A percentile compares a stretch with the other conserved stretches of the same genome.
These are phyloP conservation scores for Solanum piurae DNA, from an alignment of 257 asterid species.

Conservation along the genomic window DNA sequence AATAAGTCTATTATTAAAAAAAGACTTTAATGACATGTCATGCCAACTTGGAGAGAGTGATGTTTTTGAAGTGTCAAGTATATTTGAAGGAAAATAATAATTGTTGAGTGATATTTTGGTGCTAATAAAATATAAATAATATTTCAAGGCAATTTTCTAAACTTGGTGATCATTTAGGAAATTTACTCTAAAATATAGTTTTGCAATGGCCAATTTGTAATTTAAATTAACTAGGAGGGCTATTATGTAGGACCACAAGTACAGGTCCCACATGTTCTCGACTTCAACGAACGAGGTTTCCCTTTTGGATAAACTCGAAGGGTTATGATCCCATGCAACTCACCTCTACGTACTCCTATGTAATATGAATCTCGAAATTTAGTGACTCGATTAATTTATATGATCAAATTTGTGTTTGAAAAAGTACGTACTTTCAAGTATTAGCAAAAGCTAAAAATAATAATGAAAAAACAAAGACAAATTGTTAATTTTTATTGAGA, in stretches of 20 bases:
- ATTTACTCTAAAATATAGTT: too few relatives aligned
- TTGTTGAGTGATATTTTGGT: too few relatives aligned
- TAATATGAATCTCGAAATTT: not conserved
- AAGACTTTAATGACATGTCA: too few relatives aligned
- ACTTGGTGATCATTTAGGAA: too few relatives aligned
- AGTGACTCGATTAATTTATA: not conserved
- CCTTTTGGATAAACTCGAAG: slow-evolving; percentile 9
- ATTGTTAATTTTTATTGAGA: not conserved
- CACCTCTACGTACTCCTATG: not conserved
- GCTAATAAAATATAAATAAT: too few relatives aligned
- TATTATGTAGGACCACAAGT: not conserved
- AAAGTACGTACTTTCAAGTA: too few relatives aligned
- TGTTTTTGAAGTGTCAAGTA: too few relatives aligned
- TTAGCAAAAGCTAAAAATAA: not conserved
- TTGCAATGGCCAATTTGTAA: not conserved
- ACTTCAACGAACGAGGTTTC: not conserved
- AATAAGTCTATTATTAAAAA: too few relatives aligned
- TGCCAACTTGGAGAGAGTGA: too few relatives aligned
- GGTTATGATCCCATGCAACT: not conserved
- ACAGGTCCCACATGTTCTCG: slow-evolving; percentile 9
- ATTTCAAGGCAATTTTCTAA: too few relatives aligned
- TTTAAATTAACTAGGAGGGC: not conserved
- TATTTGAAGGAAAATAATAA: too few relatives aligned
- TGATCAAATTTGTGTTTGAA: not conserved
- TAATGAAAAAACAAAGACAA: not conserved